Percentiles rank a stretch among this genome's conserved stretches.
phyloP scores from a whole-genome alignment of 805 yeast genomes.

The Alloascoidea africana region DNA sequence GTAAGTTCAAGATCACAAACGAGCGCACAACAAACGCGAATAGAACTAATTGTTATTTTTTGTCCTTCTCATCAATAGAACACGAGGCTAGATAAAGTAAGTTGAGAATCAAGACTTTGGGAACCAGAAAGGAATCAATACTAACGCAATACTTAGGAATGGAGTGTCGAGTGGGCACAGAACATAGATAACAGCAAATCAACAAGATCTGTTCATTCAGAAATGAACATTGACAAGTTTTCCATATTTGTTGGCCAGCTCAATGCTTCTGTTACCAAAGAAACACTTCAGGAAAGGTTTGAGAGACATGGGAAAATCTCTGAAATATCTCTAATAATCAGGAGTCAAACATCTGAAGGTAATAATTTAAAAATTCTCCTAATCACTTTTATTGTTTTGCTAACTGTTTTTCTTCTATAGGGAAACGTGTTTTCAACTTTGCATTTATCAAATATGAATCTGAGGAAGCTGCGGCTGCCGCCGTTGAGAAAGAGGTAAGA shows the following conservation, averaged over 20 bases:
- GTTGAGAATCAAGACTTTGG: not conserved
- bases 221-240: conserved; percentile 43
- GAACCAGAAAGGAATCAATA: conserved; percentile 32
- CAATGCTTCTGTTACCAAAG: conserved; percentile 35
- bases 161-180: conserved; percentile 75
- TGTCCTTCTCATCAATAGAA: not conserved
- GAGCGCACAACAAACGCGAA: no score
- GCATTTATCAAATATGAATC: conserved; percentile 57
- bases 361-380: not conserved
- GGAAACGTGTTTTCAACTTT: conserved; percentile 21
- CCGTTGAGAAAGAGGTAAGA: conserved; percentile 44
- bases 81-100: not conserved
- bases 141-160: conserved; percentile 15
- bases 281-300: conserved; percentile 43
- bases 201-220: conserved; percentile 7
- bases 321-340: conserved; percentile 38
- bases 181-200: conserved; percentile 25
- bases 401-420: not conserved
- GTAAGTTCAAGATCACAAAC: conserved; percentile 1
- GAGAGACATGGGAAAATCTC: conserved; percentile 49
- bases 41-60: no score
- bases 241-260: conserved; percentile 76
- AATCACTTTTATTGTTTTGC: not conserved
- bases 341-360: conserved; percentile 14
- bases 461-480: conserved; percentile 70